A percentile compares a stretch with the other conserved stretches of the same genome.
Conservation (phyloP, 2,329 filamentous ascomycete genomes). For the Cladosporium velox region DNA sequence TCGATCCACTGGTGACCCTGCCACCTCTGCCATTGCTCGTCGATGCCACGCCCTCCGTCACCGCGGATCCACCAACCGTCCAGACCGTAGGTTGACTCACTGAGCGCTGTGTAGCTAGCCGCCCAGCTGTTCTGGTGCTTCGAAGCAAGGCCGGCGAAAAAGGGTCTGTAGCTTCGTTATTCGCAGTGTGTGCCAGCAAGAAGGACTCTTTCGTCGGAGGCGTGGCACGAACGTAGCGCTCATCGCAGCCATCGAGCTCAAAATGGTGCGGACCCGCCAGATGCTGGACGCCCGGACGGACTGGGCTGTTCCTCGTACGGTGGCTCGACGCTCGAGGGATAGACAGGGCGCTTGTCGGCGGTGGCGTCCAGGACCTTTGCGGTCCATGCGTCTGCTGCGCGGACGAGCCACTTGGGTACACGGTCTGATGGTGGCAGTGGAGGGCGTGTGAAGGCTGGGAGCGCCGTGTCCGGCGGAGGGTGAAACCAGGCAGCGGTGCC, state of each 20-base stretch:
- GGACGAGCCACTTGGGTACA: not conserved
- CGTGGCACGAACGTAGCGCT: not conserved
- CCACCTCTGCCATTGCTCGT: constrained; percentile 63
- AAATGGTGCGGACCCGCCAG: not conserved
- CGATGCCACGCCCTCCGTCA: constrained; percentile 40
- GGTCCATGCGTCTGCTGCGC: not conserved
- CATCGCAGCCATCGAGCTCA: not conserved
- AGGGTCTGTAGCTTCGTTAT: constrained; percentile 27
- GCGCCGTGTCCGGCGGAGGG: not conserved
- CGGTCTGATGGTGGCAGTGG: not conserved
- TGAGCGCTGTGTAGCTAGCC: constrained; percentile 27
- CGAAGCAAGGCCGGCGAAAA: constrained; percentile 31
- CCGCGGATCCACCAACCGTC: constrained; percentile 68
- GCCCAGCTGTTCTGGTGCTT: not conserved
- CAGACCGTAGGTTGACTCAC: constrained; percentile 71
- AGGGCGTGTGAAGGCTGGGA: not conserved
- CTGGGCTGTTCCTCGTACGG: not conserved
- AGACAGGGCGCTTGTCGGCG: not conserved
- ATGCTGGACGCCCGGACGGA: not conserved
- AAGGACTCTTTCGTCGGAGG: constrained; percentile 33
- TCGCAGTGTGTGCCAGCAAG: constrained; percentile 19
- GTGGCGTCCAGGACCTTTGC: not conserved
- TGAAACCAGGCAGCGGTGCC: not conserved
- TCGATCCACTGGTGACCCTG: constrained; percentile 68
- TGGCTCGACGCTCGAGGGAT: not conserved